Percentiles rank a stretch among this genome's conserved stretches.
Conservation (phyloP, 257 asterid species). For the Osmanthus fragrans region DNA sequence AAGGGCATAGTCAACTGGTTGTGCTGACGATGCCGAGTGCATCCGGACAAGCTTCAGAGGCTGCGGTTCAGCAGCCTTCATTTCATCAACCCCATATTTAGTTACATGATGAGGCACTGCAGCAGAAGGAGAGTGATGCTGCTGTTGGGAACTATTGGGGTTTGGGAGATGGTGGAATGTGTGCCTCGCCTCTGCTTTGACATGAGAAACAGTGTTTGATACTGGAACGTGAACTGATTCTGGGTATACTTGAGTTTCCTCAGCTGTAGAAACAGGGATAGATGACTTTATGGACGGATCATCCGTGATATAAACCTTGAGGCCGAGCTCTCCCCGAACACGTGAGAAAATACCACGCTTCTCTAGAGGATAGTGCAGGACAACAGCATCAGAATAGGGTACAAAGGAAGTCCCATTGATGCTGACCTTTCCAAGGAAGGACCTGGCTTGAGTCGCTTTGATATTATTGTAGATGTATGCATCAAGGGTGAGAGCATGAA, state of each 20-base stretch:
- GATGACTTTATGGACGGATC: conserved; percentile 73
- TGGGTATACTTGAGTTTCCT: conserved; percentile 30
- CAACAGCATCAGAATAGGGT: conserved; percentile 71
- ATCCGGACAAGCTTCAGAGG: conserved; percentile 70
- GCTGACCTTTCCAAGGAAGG: conserved; percentile 80
- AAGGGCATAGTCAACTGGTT: conserved; percentile 73
- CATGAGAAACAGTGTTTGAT: conserved; percentile 26
- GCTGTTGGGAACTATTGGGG: conserved; percentile 40
- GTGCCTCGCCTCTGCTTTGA: conserved; percentile 55
- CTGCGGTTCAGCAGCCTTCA: conserved; percentile 74
- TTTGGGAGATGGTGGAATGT: conserved; percentile 80
- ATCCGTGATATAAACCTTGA: conserved; percentile 75
- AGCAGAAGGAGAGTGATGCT: conserved; percentile 34
- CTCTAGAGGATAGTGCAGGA: conserved; percentile 79
- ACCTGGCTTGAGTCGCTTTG: conserved; percentile 43
- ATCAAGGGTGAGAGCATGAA: conserved; percentile 59
- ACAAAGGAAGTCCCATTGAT: conserved; percentile 80
- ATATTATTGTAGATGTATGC: conserved; percentile 61
- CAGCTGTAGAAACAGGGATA: conserved; percentile 39
- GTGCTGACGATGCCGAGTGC: conserved; percentile 65
- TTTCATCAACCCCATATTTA: conserved; percentile 54
- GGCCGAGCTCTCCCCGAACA: conserved; percentile 84
- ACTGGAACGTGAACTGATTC: conserved; percentile 29
- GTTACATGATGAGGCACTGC: conserved; percentile 44
- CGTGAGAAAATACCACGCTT: conserved; percentile 84